Evolutionary conservation across 2,329 filamentous ascomycete species (phyloP), one percentile per base, ranked within the genome.

Genomic region (Microdochium trichocladiopsis): DNA sequence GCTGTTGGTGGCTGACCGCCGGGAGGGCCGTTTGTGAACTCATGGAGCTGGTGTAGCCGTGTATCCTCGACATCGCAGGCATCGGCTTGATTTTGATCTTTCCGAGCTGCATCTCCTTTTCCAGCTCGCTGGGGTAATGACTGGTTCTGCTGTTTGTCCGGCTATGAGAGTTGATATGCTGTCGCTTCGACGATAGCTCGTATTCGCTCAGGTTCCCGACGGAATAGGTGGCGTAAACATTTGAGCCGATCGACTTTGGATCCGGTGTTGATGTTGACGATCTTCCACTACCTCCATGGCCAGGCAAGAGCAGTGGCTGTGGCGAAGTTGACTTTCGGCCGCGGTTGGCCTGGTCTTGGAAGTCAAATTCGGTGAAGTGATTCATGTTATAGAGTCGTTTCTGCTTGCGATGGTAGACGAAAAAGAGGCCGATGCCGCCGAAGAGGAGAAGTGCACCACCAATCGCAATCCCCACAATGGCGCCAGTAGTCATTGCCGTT

Each of bases 381-480:
- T 65, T 59, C 22, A 60, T 57, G 5, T 63, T 57, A 36, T 65
- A 65, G 21, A 61, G n/a, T 6, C 57, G 61, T 43, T 68, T 68
- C 56, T 78, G 71, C 21, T 67, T 69, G 8, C 73, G 70, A 58
- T 73, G 76, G 63, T 82, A 74, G 1, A 80, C 55, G 50, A 69
- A 58, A 50, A 82, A 73, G 1, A 83, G 66, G 2, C 62, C 70
- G 1, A 66, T 56, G 2, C 69, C 70, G 1, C 73, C 68, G 5
- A 76, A 31, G 2, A 81, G 61, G 2, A 74, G 59, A 0, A 77
- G 63, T 0, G 67, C 67, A 6, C 69, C 72, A 12, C 75, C 78
- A 1, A 80, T 62, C 0, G 69, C 71, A 47, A 83, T 82, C 18
- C 79, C 79, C 0, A 76, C 74, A 16, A 81, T 77, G n/a, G 75